Conservation (phyloP, 2,329 filamentous ascomycete genomes). For the Venturia carpophila region DNA sequence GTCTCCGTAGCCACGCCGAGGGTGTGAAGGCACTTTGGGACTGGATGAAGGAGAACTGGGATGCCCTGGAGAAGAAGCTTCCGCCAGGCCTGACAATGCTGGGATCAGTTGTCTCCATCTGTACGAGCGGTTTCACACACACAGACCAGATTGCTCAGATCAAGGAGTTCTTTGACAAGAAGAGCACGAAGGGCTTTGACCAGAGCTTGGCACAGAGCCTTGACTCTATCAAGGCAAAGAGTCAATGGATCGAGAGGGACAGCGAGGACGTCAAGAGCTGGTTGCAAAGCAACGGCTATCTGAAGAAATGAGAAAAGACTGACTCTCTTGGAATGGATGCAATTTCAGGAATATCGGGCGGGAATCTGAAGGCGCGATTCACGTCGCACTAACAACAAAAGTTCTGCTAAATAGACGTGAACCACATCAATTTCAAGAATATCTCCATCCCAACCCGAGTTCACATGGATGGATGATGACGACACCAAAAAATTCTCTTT, state of each 20-base stretch:
- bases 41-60: conserved; percentile 86
- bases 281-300: conserved; percentile 59
- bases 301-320: conserved; percentile 2
- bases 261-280: conserved; percentile 65
- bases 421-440: not conserved
- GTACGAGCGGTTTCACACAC: conserved; percentile 71
- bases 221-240: conserved; percentile 78
- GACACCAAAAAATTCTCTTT: not conserved
- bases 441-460: not conserved
- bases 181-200: conserved; percentile 82
- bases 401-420: not conserved
- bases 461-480: not conserved
- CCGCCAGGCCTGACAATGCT: conserved; percentile 84
- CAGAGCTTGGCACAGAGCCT: conserved; percentile 82
- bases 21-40: conserved; percentile 74
- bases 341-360: not conserved
- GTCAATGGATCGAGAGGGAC: conserved; percentile 72
- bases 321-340: not conserved
- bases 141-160: conserved; percentile 68
- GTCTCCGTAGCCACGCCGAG: conserved; percentile 65
- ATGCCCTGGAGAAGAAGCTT: conserved; percentile 68
- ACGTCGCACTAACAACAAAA: not conserved
- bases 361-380: not conserved
- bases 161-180: conserved; percentile 69
- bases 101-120: conserved; percentile 73